Conservation (phyloP, 2,329 filamentous ascomycete species). For the Elsinoe arachidis region DNA sequence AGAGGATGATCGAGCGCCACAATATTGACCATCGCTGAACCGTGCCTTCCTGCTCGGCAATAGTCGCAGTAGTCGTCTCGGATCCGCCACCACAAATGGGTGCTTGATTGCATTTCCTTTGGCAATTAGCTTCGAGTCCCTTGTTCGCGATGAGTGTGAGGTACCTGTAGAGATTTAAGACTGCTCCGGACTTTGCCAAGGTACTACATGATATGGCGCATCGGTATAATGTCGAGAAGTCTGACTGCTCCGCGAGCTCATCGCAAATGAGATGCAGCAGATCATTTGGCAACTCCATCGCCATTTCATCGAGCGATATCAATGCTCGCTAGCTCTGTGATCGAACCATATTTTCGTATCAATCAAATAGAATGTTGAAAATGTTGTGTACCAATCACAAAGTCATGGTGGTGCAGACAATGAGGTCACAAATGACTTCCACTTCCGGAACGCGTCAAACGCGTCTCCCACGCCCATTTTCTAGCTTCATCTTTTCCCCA, state of each 20-base stretch:
- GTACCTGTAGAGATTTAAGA: slow-evolving; percentile 57
- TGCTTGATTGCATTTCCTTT: slow-evolving; percentile 36
- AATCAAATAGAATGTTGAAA: no score
- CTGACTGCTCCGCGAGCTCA: slow-evolving; percentile 46
- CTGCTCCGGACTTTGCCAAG: slow-evolving; percentile 48
- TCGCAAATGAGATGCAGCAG: slow-evolving; percentile 53
- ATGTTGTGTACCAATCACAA: not conserved
- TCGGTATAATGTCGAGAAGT: slow-evolving; percentile 53
- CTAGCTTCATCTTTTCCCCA: not conserved
- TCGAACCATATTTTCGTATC: not conserved
- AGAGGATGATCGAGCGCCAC: slow-evolving; percentile 61
- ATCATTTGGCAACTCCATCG: slow-evolving; percentile 43
- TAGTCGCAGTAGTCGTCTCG: slow-evolving; percentile 23
- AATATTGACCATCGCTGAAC: slow-evolving; percentile 52
- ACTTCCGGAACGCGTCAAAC: not conserved
- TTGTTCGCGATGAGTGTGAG: slow-evolving; percentile 15
- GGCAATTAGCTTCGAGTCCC: not conserved
- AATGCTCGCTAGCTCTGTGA: not conserved
- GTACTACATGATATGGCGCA: slow-evolving; percentile 48
- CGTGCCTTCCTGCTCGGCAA: slow-evolving; percentile 38
- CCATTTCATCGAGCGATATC: slow-evolving; percentile 5
- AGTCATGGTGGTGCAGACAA: not conserved
- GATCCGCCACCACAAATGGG: slow-evolving; percentile 39
- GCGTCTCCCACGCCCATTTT: not conserved
- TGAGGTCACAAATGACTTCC: slow-evolving; percentile 4